Evolutionary conservation across 31 red algal species (phyloP).

Genomic region (Odonthalia washingtoniensis): DNA sequence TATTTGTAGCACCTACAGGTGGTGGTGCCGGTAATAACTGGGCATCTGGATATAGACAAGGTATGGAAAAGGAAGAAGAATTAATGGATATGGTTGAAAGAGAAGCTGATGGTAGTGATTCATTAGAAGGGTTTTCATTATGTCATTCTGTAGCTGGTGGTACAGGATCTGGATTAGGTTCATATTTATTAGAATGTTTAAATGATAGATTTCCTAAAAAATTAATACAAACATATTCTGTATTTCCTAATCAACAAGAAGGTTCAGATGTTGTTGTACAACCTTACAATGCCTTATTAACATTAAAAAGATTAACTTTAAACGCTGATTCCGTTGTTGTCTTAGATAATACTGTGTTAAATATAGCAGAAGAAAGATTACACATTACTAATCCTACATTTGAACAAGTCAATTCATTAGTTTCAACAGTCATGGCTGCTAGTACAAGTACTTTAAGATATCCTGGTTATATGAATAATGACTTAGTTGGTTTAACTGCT

Average conservation of each 20-base stretch:
- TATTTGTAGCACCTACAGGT: slow-evolving; percentile 84
- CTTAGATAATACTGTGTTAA: slow-evolving; percentile 93
- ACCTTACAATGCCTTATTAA: slow-evolving; percentile 94
- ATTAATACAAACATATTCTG: slow-evolving; percentile 97
- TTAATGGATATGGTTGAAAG: slow-evolving; percentile 98
- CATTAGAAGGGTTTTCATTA: slow-evolving; percentile 92
- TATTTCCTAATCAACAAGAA: slow-evolving; percentile 97
- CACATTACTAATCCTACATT: slow-evolving; percentile 93
- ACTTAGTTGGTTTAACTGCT: slow-evolving; percentile 88
- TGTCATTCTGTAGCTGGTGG: slow-evolving; percentile 97
- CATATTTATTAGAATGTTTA: slow-evolving; percentile 89
- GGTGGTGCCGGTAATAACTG: slow-evolving; percentile 99
- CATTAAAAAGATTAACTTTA: slow-evolving; percentile 88
- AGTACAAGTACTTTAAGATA: slow-evolving; percentile 92
- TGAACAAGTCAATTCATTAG: slow-evolving; percentile 95
- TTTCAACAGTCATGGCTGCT: slow-evolving; percentile 98
- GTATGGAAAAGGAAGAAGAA: slow-evolving; percentile 88
- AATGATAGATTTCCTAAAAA: slow-evolving; percentile 97
- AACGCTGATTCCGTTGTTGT: slow-evolving; percentile 95
- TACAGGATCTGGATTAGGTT: slow-evolving; percentile 94
- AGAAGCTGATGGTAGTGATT: slow-evolving; percentile 95
- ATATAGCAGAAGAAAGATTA: slow-evolving; percentile 91
- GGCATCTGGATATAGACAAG: slow-evolving; percentile 95
- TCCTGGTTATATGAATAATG: slow-evolving; percentile 98
- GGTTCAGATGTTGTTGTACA: slow-evolving; percentile 96